Evolutionary conservation across 352 stramenopile genomes (phyloP).

Genomic region (Phytopythium helicoides): DNA sequence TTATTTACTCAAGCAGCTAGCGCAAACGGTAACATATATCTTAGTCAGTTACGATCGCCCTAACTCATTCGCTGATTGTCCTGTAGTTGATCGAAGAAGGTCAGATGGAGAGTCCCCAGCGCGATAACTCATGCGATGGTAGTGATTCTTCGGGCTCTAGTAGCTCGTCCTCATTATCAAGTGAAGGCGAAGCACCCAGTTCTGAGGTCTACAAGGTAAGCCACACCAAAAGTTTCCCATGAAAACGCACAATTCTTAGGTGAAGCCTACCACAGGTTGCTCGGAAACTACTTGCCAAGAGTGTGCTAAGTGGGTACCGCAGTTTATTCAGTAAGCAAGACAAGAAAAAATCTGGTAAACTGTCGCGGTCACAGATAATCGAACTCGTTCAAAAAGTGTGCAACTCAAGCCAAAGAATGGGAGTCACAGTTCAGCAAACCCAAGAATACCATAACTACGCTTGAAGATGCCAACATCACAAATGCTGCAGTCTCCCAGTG

Average conservation of each 20-base stretch:
- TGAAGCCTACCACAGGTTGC: neutral
- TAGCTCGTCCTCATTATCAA: slow-evolving; percentile 19
- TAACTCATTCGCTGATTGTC: neutral
- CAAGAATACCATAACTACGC: neutral
- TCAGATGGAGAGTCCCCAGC: slow-evolving; percentile 19
- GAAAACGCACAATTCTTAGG: too few relatives aligned
- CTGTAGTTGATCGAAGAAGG: slow-evolving; percentile 63
- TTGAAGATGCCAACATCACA: neutral
- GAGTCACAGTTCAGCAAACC: neutral
- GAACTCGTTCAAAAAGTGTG: slow-evolving; percentile 31
- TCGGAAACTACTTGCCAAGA: slow-evolving; percentile 21
- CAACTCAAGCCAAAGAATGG: neutral
- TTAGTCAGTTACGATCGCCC: neutral
- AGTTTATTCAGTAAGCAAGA: slow-evolving; percentile 37
- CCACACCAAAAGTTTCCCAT: neutral
- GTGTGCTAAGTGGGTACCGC: slow-evolving; percentile 29
- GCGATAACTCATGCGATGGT: slow-evolving; percentile 25
- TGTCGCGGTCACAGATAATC: slow-evolving; percentile 40
- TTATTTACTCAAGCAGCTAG: slow-evolving; percentile 64
- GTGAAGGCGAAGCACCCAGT: slow-evolving; percentile 2
- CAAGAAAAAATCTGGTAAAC: slow-evolving; percentile 26
- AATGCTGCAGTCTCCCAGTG: slow-evolving; percentile 8
- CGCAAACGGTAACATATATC: slow-evolving; percentile 54
- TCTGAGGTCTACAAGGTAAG: slow-evolving; percentile 17
- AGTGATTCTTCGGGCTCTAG: slow-evolving; percentile 18